phyloP scores from a whole-genome alignment of 345 rosid genomes.

The Rhodamnia argentea region DNA sequence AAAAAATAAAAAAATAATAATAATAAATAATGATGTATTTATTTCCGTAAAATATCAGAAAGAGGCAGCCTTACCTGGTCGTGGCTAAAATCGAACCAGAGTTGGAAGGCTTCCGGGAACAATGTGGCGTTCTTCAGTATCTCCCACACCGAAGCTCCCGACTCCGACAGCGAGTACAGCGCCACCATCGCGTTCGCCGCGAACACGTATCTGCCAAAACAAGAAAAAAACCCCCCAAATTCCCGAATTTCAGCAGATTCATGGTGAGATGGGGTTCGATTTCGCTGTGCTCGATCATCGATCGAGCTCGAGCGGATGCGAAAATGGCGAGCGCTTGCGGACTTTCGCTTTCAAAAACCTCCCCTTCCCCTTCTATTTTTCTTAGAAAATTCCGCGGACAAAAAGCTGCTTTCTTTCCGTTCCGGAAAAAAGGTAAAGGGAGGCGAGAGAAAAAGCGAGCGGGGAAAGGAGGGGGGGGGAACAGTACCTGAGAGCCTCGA shows the following conservation, averaged over 20 bases:
- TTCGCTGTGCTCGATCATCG: not conserved
- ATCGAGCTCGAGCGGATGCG: not conserved
- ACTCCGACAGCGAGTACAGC: slow-evolving; percentile 71
- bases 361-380: not conserved
- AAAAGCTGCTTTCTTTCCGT: not conserved
- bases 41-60: not conserved
- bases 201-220: slow-evolving; percentile 44
- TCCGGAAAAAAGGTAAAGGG: not conserved
- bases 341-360: not conserved
- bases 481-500: slow-evolving; percentile 81
- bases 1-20: too few species aligned
- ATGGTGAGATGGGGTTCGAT: not conserved
- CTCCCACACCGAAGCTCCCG: slow-evolving; percentile 80
- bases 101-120: slow-evolving; percentile 76
- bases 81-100: slow-evolving; percentile 99
- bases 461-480: not conserved
- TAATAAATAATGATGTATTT: not conserved
- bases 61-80: slow-evolving; percentile 58
- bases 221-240: not conserved
- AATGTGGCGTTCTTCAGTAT: slow-evolving; percentile 58
- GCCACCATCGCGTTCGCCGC: slow-evolving; percentile 85
- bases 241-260: not conserved
- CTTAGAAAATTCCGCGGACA: not conserved
- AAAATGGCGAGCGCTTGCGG: not conserved
- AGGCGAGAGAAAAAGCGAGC: not conserved